These are phyloP conservation scores for Globisporangium iwayamae DNA, from an alignment of 352 stramenopile genomes.

Conservation along the genomic window DNA sequence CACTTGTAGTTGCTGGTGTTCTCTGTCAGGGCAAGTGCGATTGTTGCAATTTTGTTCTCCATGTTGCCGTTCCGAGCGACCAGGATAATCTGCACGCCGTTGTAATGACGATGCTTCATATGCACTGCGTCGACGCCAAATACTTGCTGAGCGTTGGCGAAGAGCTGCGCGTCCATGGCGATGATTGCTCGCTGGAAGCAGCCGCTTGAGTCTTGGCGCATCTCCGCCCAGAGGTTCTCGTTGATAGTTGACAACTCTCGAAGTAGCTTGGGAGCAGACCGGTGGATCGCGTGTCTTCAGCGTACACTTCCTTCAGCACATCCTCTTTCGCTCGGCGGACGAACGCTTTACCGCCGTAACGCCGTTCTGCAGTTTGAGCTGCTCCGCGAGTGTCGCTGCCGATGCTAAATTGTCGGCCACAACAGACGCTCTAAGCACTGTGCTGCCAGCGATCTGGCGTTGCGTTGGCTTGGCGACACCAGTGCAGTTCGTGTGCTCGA, in stretches of 20 bases:
- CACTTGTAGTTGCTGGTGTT: not conserved
- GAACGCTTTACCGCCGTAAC: not conserved
- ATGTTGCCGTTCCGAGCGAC: constrained; percentile 24
- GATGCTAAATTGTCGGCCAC: not conserved
- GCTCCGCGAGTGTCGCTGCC: not conserved
- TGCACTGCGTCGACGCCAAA: constrained; percentile 22
- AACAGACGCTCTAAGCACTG: not conserved
- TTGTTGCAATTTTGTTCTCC: constrained; percentile 16
- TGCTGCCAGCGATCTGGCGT: not conserved
- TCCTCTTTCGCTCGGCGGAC: constrained; percentile 1
- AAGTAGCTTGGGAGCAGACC: not conserved
- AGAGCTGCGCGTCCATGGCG: constrained; percentile 13
- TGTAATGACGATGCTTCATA: constrained; percentile 29
- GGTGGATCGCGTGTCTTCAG: not conserved
- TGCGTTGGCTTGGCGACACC: not conserved
- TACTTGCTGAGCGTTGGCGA: constrained; percentile 10
- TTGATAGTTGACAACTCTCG: not conserved
- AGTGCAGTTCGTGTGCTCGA: not conserved
- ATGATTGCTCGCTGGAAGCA: constrained; percentile 18
- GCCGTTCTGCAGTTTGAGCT: not conserved
- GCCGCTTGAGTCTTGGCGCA: not conserved
- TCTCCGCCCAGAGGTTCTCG: not conserved
- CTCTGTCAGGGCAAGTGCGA: constrained; percentile 7
- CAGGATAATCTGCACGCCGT: constrained; percentile 21
- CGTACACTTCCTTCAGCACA: not conserved